Base-by-base conservation (phyloP, 805 yeast genomes). In the Yamadazyma scolyti region DNA sequence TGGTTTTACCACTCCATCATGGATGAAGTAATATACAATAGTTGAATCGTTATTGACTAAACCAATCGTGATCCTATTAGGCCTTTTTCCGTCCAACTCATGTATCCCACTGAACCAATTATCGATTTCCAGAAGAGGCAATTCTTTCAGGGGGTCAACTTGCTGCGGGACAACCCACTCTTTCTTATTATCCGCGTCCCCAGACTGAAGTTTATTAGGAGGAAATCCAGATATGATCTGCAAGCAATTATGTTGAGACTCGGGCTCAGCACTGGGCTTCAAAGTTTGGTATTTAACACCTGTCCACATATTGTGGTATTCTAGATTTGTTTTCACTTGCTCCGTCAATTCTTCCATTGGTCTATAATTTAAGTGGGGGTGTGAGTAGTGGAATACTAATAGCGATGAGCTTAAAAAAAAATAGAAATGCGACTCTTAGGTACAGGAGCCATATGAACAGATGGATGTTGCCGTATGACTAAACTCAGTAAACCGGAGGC, bases 1-100 rank as follows among this genome's bases (percentile, higher is more conserved):
- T 1, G 89, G 89, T 49, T 75, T 75, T 20, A 68, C 75, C 7
- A 81, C 54, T 4, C 89, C 89, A 44, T 75, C 77, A 50, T 79
- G 75, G 11, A 79, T 64, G 49, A 74, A 73, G 51, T 82, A 82
- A 44, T 77, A 82, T n/a, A 80, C 80, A 12, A 79, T 66, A 0
- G 88, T 78, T 2, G 86, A 80, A 49, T 82, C 93, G 33, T 70
- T 70, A 43, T 73, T 77, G 2, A 73, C 68, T 6, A 82, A 59
- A 0, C 75, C 88, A 18, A 77, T 40, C 0, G 79, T 58, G 3
- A 82, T 39, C 34, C 77, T 56, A 25, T 53, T 54, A 0, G 77
- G 74, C 16, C 73, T 47, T 4, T 17, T 6, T 7, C 33, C 29
- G 5, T 25, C 30, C 1, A 49, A 23, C 5, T 38, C 35, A 1